Base-by-base conservation (phyloP, 2,329 filamentous ascomycete genomes). In the Nemania abortiva region DNA sequence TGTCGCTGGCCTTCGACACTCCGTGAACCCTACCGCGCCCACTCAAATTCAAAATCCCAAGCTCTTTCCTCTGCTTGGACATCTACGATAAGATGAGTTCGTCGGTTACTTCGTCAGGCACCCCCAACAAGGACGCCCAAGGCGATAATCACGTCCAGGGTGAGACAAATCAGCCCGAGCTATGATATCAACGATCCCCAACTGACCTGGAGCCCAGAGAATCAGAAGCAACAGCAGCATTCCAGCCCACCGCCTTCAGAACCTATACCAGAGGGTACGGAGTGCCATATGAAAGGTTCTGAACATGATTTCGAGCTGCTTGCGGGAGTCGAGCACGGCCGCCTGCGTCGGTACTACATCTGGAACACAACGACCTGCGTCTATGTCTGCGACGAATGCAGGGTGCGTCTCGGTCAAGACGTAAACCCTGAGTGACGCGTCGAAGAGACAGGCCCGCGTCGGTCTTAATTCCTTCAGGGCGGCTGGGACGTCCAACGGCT, bases 361-460 rank as follows among this genome's bases (percentile, higher is more conserved):
- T 52, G 53, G 45, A 29, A n/a, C 31, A 24, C 13, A 4, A 34
- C 29, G 1, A 18, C 22, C 57, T 10, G 6, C 45, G n/a, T 24
- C 3, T 53, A 63, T 18, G 31, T 54, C 10, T 66, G 65, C 45
- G 20, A 29, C n/a, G 64, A 66, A 13, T 66, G 65, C 20, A 49
- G 50, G 50, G 31, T 37, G 27, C 42, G 42, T 9, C 52, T 52
- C 13, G 57, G 57, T 1, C 22, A 60, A 13, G 18, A 2, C 13
- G 9, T 27, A 49, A 10, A 3, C 27, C 31, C 31, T 9, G 31
- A 34, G 9, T n/a, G n/a, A n/a, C n/a, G n/a, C n/a, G 9, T 34
- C 31, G 31, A 34, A 34, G 5, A 9, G 31, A 9, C 31, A 34
- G 31, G 31, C 5, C 31, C 9, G 31, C 4, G 31, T 34, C 31